Evolutionary conservation across 2,329 filamentous ascomycete species (phyloP), one percentile per base, ranked within the genome.

Genomic region (Beauveria caledonica): DNA sequence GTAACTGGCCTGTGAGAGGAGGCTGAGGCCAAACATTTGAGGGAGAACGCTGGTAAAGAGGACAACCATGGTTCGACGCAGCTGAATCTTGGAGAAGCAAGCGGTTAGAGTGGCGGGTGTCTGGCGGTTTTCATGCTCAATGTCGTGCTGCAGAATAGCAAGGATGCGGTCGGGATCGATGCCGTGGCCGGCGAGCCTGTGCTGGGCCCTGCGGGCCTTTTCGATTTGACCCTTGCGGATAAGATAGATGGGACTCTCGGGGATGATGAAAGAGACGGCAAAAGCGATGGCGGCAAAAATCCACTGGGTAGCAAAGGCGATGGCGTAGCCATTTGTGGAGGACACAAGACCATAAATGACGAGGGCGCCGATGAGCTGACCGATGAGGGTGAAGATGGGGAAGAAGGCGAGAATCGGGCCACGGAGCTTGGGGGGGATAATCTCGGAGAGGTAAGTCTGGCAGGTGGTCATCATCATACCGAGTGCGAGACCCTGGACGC

Each of bases 381-480:
- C 79, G 0, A 80, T 63, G 3, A 80, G 71, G 19, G 74, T 78
- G 65, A 81, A 79, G 3, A 76, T 74, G 5, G 79, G 78, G 56
- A 80, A 76, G 49, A 80, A 72, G 1, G 78, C 77, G 65, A 81
- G 74, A 3, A 76, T 71, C 0, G 78, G 74, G 2, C 77, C 79
- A 40, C 79, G 72, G 8, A 82, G 70, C 3, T 68, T 70, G 0
- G 74, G 71, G 0, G 79, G 78, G 1, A 77, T 67, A n/a, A 79
- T 75, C 63, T 82, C 79, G 15, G 78, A 80, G 64, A 80, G 74
- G 68, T 80, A 81, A 0, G 78, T 80, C 61, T 77, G 71, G 4
- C 72, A 70, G 8, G 73, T 72, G 42, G 73, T 70, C 68, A 76
- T 75, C 58, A 78, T 69, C 51, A 76, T 72, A 13, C 79, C 78